Evolutionary conservation across 2,329 filamentous ascomycete species (phyloP).

Genomic region (Pezicula carpinea): DNA sequence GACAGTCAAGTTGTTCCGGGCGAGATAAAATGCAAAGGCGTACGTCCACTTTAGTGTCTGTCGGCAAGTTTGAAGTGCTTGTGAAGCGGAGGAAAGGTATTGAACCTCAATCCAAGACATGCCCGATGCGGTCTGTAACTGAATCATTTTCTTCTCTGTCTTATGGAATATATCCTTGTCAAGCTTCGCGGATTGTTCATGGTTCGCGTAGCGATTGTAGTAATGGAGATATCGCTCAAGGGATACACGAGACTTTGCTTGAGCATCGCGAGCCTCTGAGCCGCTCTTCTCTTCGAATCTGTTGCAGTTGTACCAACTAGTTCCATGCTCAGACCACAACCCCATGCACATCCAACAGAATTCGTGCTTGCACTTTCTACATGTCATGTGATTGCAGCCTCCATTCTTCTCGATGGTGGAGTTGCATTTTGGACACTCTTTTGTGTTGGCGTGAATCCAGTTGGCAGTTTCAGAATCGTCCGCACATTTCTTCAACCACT

Average conservation of each 20-base stretch:
- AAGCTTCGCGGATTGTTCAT: constrained; percentile 93
- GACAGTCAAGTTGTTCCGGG: constrained; percentile 88
- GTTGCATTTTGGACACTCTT: constrained; percentile 92
- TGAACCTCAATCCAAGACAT: constrained; percentile 99
- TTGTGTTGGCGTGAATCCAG: constrained; percentile 99
- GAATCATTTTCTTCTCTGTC: constrained; percentile 99
- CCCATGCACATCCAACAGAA: constrained; percentile 99
- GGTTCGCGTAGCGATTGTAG: constrained; percentile 98
- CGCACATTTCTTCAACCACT: constrained; percentile 96
- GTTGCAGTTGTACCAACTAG: constrained; percentile 99
- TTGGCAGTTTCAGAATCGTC: constrained; percentile 98
- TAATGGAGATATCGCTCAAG: constrained; percentile 97
- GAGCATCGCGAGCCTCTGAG: constrained; percentile 81
- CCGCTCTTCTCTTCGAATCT: constrained; percentile 95
- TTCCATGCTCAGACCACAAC: constrained; percentile 96
- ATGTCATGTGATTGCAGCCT: constrained; percentile 97
- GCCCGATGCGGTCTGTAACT: constrained; percentile 85
- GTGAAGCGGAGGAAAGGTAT: constrained; percentile 88
- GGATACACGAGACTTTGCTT: constrained; percentile 84
- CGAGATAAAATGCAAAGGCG: constrained; percentile 96
- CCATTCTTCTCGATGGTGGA: constrained; percentile 99
- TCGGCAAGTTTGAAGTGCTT: constrained; percentile 92
- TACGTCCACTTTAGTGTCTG: constrained; percentile 99
- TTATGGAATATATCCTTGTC: constrained; percentile 95
- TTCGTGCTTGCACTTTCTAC: constrained; percentile 89